phyloP scores from a whole-genome alignment of 2,329 filamentous ascomycete genomes.

The Talaromyces marneffei region DNA sequence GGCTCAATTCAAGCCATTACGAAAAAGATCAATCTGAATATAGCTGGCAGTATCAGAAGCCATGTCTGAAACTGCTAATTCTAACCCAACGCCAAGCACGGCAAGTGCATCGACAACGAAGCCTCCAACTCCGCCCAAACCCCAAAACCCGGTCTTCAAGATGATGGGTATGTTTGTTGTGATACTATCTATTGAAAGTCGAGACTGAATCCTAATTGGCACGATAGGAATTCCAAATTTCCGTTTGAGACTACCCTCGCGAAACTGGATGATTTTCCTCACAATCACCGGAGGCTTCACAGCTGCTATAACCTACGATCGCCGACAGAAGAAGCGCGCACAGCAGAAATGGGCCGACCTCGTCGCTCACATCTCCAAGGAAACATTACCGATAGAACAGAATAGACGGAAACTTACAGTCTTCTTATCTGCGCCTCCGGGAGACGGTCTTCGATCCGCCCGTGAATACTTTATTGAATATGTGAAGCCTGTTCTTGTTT shows the following conservation, averaged over 20 bases:
- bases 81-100: slow-evolving; percentile 23
- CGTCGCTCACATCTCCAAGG: slow-evolving; percentile 76
- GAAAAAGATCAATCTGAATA: not conserved
- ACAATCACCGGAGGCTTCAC: slow-evolving; percentile 71
- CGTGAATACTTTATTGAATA: slow-evolving; percentile 96
- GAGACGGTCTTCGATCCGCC: slow-evolving; percentile 74
- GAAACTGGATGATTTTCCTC: slow-evolving; percentile 97
- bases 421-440: slow-evolving; percentile 78
- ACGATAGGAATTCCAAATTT: slow-evolving; percentile 70
- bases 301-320: slow-evolving; percentile 82
- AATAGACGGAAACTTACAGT: slow-evolving; percentile 81
- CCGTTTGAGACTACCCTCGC: slow-evolving; percentile 77
- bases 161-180: slow-evolving; percentile 20
- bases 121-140: slow-evolving; percentile 14
- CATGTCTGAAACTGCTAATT: slow-evolving; percentile 36
- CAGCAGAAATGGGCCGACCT: slow-evolving; percentile 81
- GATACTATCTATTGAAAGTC: not conserved
- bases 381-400: slow-evolving; percentile 65
- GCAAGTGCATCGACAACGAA: slow-evolving; percentile 20
- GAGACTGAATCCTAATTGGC: not conserved
- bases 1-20: not conserved
- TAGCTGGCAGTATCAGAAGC: not conserved
- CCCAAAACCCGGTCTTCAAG: slow-evolving; percentile 20
- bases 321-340: slow-evolving; percentile 76
- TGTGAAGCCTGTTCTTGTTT: slow-evolving; percentile 84